Base-by-base conservation (phyloP, 1,284 basidiomycete genomes). In the Malassezia arunalokei region DNA sequence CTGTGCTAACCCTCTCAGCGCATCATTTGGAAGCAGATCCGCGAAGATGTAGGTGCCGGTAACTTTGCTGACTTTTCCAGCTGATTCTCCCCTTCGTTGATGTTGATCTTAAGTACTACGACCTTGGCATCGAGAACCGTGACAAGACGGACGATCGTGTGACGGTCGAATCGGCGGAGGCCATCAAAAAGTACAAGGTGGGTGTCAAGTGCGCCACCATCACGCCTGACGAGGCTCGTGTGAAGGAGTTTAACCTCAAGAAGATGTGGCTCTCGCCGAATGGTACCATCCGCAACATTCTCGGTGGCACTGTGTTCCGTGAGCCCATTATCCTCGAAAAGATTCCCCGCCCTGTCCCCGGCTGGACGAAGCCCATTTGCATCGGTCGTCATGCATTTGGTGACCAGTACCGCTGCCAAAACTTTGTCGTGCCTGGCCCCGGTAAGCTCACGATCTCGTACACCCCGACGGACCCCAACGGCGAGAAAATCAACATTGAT, bases 361-460 rank as follows among this genome's bases (percentile, higher is more conserved):
- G 94, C 47, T 98, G 92, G 92, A 81, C 82, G 57, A 91, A 95
- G 73, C 91, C 94, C 40, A 98, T 98, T 71, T 79, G 89, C 60
- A 95, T 98, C 61, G 92, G 92, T 41, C 83, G 92, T 68, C 92
- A 98, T 76, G 92, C 92, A 5, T 94, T 90, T 67, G 92, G 92
- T 68, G 92, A 96, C 76, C 91, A 91, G 77, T 72, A 72, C 62
- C 62, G 69, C 31, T 71, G 68, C 62, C 61, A 62, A 51, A 69
- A 72, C 60, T 69, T 72, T 56, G 64, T 62, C 47, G 66, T 61
- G 31, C 59, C 62, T 41, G 66, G 61, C 43, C 40, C 58, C 12
- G 69, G 69, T 35, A 68, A 66, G 62, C 68, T 72, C 51, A 63
- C 60, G 42, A 64, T 72, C 64, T 53, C 59, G 38, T 72, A 59